Evolutionary conservation across 495 filamentous ascomycete genomes (phyloP), one percentile per base, ranked within the genome.

Genomic region (Astrothelium macrocarpum): DNA sequence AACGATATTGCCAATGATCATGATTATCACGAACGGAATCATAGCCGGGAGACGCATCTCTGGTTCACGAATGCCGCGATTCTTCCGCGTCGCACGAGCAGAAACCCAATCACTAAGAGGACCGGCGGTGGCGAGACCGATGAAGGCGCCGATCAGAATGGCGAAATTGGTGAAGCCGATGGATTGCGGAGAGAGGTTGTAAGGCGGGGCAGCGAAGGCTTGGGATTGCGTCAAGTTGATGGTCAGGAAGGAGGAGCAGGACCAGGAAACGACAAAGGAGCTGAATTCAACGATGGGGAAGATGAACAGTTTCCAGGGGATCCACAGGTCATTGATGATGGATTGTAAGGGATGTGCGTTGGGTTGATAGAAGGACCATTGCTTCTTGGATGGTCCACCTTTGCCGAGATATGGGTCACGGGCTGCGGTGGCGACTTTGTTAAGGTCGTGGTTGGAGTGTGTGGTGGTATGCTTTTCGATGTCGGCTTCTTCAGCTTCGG

Each of bases 241-340:
- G 23, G 84, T 82, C 64, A 87, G 74, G 68, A 86, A 82, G 23
- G 75, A 79, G 66, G 80, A 80, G 45, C 82, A 84, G 26, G 78
- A 78, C 81, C 83, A 87, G 16, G 81, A 81, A 42, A 85, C 82
- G 34, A 84, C 74, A 68, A 87, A 83, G 26, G 80, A 78, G 12
- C 80, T 75, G 43, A 82, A 81, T 65, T 88, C 83, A 60, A 86
- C 82, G 62, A 88, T 82, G 0, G 85, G 85, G 71, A 86, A 88
- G 16, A 78, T 74, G 61, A 85, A 77, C 53, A 87, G 74, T 59
- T 81, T 80, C 75, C 82, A 79, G 2, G 84, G 84, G 46, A 81
- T 77, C 68, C 79, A 65, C 29, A 81, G 66, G 66, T 78, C 79
- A 34, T 77, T 59, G n/a, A 76, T 16, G 56, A 82, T 70, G 10